These are phyloP conservation scores for Aspergillus pseudoterreus DNA, from an alignment of 2,329 filamentous ascomycete genomes.

Conservation along the genomic window DNA sequence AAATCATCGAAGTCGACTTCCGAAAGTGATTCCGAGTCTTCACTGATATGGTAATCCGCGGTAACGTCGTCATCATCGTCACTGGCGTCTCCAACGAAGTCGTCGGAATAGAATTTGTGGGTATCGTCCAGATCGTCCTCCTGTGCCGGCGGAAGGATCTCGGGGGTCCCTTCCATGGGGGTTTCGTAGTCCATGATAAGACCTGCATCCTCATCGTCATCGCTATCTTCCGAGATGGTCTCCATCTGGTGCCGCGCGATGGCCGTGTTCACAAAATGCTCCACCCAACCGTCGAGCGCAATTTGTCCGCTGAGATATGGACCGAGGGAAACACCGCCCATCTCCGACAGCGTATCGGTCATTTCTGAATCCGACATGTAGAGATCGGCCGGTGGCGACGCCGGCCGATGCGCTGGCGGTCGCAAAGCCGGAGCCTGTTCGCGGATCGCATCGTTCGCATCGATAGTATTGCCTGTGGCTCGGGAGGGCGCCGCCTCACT, in stretches of 20 bases:
- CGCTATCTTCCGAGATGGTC: slow-evolving; percentile 18
- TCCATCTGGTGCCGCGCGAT: slow-evolving; percentile 15
- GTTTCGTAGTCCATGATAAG: slow-evolving; percentile 25
- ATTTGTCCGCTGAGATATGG: slow-evolving; percentile 13
- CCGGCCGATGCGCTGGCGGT: not conserved
- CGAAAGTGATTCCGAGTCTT: slow-evolving; percentile 6
- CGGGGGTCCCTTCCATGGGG: slow-evolving; percentile 11
- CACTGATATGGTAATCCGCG: slow-evolving; percentile 3
- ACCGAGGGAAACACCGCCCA: slow-evolving; percentile 19
- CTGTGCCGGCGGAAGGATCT: slow-evolving; percentile 5
- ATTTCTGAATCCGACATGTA: slow-evolving; percentile 23
- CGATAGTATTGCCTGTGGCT: too few species aligned
- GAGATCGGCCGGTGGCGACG: slow-evolving; percentile 15
- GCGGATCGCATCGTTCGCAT: too few species aligned
- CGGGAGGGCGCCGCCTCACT: slow-evolving; percentile 1
- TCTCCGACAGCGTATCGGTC: slow-evolving; percentile 18
- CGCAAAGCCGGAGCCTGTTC: not conserved
- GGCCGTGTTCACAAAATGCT: slow-evolving; percentile 16
- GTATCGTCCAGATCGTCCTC: slow-evolving; percentile 31
- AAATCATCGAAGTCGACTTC: slow-evolving; percentile 31
- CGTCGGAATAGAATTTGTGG: slow-evolving; percentile 30
- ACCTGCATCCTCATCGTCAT: slow-evolving; percentile 16
- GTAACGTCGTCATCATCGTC: slow-evolving; percentile 12
- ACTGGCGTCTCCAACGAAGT: slow-evolving; percentile 18
- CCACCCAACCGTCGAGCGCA: slow-evolving; percentile 16